A percentile compares a stretch with the other conserved stretches of the same genome.
Conservation (phyloP, 2,329 filamentous ascomycete species). For the Colletotrichum brevisporum region DNA sequence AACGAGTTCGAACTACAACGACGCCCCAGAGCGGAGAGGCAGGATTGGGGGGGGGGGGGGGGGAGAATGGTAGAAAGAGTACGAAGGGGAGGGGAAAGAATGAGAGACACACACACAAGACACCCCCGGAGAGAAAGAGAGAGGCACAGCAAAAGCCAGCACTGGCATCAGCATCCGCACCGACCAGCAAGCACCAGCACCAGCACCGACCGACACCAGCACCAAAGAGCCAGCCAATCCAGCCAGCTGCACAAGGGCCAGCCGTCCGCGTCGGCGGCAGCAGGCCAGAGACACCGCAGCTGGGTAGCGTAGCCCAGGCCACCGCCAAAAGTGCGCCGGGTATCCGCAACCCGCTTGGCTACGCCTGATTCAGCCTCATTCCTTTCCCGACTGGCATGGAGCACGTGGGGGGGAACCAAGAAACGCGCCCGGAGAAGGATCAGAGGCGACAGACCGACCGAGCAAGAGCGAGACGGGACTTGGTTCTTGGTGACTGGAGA, state of each 20-base stretch:
- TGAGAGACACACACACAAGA: conserved; percentile 24
- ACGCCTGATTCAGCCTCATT: conserved; percentile 50
- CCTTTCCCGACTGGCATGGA: conserved; percentile 42
- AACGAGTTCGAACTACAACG: neutral
- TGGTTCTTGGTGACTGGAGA: conserved; percentile 11
- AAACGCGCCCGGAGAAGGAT: conserved; percentile 39
- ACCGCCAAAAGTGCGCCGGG: conserved; percentile 38
- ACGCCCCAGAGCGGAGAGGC: conserved; percentile 25
- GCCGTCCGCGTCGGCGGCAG: conserved; percentile 31
- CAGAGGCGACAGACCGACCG: conserved; percentile 28
- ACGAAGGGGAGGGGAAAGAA: conserved; percentile 35
- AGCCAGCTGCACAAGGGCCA: conserved; percentile 36
- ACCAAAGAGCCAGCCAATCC: conserved; percentile 1
- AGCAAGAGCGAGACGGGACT: conserved; percentile 34
- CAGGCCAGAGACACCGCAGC: conserved; percentile 37
- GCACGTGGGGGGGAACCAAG: conserved; percentile 39
- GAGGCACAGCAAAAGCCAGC: neutral
- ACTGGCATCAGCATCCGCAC: neutral
- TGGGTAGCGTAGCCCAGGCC: conserved; percentile 26
- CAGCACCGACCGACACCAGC: neutral
- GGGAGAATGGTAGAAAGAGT: conserved; percentile 1
- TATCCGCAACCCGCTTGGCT: conserved; percentile 41
- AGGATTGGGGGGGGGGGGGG: conserved; percentile 6
- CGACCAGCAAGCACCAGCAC: neutral
- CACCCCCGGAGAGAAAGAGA: conserved; percentile 7